A percentile compares a stretch with the other conserved stretches of the same genome.
Evolutionary conservation across 306 rosid species (phyloP).

Genomic region (Trifolium pratense): DNA sequence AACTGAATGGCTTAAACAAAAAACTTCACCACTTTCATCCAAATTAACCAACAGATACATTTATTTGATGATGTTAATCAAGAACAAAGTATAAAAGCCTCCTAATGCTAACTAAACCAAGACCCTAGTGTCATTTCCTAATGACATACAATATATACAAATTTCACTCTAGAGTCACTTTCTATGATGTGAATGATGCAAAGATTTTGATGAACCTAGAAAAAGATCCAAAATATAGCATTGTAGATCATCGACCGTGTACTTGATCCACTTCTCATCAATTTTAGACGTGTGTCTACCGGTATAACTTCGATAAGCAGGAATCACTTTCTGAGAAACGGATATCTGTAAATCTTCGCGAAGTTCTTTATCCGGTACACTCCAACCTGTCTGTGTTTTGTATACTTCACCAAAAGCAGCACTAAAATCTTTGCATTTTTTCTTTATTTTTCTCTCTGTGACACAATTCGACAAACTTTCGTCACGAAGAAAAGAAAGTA

Average conservation of each 20-base stretch:
- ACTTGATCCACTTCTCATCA: constrained; percentile 62
- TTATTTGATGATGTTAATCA: background rate
- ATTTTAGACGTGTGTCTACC: constrained; percentile 44
- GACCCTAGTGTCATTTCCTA: background rate
- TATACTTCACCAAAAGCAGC: constrained; percentile 64
- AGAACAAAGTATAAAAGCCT: constrained; percentile 22
- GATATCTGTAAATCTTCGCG: constrained; percentile 65
- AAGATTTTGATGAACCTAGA: constrained; percentile 52
- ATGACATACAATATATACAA: constrained; percentile 25
- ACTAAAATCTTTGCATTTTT: constrained; percentile 52
- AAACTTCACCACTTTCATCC: background rate
- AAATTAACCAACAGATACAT: constrained; percentile 13
- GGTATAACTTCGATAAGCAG: constrained; percentile 54
- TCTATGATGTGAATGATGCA: constrained; percentile 42
- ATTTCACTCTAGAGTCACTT: constrained; percentile 29
- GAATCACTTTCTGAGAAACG: constrained; percentile 59
- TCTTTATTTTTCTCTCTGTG: constrained; percentile 38
- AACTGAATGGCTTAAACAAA: constrained; percentile 14
- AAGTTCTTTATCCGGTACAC: constrained; percentile 50
- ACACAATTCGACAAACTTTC: constrained; percentile 16
- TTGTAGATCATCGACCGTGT: constrained; percentile 55
- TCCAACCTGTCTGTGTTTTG: constrained; percentile 76
- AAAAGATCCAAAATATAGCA: constrained; percentile 62
- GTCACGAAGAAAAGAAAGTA: constrained; percentile 45
- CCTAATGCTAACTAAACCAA: constrained; percentile 23